Evolutionary conservation across 306 rosid species (phyloP).

Genomic region (Citrullus colocynthis): DNA sequence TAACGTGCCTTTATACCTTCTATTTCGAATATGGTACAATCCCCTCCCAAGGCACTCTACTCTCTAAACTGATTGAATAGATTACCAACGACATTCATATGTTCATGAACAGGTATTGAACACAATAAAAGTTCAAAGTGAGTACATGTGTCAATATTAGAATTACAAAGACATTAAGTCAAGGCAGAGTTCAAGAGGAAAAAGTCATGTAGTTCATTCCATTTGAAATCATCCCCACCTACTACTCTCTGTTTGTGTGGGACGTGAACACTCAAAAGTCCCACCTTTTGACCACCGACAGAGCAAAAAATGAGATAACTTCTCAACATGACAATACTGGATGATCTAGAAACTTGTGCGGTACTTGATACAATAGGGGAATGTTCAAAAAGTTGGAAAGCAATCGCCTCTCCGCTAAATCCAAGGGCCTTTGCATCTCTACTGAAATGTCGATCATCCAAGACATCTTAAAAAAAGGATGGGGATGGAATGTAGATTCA

Average conservation of each 20-base stretch:
- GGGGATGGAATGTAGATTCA: not conserved
- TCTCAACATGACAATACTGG: not conserved
- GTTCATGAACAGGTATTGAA: not conserved
- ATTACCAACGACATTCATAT: not conserved
- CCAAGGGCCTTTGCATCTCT: not conserved
- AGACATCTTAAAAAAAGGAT: not conserved
- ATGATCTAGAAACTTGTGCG: not conserved
- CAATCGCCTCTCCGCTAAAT: not conserved
- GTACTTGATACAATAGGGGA: not conserved
- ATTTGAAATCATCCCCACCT: not conserved
- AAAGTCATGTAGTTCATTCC: not conserved
- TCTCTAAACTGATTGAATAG: not conserved
- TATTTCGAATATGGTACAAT: not conserved
- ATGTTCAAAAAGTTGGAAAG: not conserved
- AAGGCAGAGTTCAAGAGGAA: not conserved
- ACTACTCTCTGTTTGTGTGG: not conserved
- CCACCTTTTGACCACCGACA: not conserved
- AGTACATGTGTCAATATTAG: not conserved
- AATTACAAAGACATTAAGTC: not conserved
- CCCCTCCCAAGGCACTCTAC: not conserved
- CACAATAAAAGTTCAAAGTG: not conserved
- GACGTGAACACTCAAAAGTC: not conserved
- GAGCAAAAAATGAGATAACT: not conserved
- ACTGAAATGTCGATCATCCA: not conserved
- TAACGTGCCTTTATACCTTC: not conserved